phyloP scores from a whole-genome alignment of 2,329 filamentous ascomycete genomes.

The Onygena corvina region DNA sequence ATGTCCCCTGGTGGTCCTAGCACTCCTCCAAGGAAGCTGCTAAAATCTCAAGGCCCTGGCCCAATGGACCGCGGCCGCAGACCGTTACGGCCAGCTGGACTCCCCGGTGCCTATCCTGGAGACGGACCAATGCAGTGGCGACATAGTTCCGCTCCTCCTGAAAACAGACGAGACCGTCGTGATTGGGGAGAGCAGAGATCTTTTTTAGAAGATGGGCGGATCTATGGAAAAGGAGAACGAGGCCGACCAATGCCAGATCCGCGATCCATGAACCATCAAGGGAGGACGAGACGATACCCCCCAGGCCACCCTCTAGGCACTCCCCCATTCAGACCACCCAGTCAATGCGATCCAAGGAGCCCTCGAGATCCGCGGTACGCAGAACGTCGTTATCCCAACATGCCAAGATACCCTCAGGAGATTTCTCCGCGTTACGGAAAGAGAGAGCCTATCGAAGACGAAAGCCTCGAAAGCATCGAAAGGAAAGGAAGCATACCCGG shows the following conservation, averaged over 20 bases:
- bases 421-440: background rate
- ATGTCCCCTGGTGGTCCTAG: conserved; percentile 22
- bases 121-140: background rate
- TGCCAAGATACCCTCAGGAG: background rate
- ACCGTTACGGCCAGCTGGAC: background rate
- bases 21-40: conserved; percentile 20
- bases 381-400: background rate
- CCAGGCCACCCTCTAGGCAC: background rate
- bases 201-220: background rate
- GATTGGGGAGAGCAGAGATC: background rate
- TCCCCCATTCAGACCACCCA: background rate
- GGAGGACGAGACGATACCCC: background rate
- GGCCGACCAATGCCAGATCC: background rate
- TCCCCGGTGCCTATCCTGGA: background rate
- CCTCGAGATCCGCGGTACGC: background rate
- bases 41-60: conserved; percentile 7
- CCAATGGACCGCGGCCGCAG: background rate
- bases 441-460: background rate
- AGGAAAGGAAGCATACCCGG: conserved; percentile 1
- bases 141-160: background rate
- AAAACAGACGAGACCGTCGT: background rate
- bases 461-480: background rate
- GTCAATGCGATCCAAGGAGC: background rate
- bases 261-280: background rate
- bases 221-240: background rate